A percentile compares a stretch with the other conserved stretches of the same genome.
phyloP scores from a whole-genome alignment of 2,329 filamentous ascomycete species.

The Aspergillus fischeri region DNA sequence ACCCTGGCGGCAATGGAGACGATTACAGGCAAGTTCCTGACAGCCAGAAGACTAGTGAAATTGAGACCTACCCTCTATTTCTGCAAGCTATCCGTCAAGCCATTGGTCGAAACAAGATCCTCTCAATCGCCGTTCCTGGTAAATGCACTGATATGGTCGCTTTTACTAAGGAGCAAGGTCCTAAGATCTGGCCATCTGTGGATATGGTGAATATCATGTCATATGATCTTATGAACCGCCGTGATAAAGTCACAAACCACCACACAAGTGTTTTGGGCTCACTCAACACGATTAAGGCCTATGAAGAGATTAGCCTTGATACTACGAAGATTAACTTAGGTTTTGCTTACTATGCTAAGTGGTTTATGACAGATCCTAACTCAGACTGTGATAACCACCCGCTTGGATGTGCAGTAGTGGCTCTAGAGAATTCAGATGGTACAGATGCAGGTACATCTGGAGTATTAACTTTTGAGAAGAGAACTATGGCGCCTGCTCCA shows the following conservation, averaged over 20 bases:
- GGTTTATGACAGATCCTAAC: constrained; percentile 54
- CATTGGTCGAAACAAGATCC: constrained; percentile 55
- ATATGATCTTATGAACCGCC: constrained; percentile 68
- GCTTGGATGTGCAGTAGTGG: constrained; percentile 56
- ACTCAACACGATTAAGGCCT: constrained; percentile 53
- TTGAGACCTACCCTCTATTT: constrained; percentile 59
- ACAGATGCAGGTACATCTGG: constrained; percentile 54
- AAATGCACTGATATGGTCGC: constrained; percentile 63
- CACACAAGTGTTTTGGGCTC: constrained; percentile 59
- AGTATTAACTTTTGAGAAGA: constrained; percentile 47
- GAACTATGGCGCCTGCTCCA: constrained; percentile 22
- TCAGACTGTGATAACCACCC: constrained; percentile 45
- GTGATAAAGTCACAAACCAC: constrained; percentile 61
- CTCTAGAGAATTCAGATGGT: constrained; percentile 59
- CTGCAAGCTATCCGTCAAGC: constrained; percentile 56
- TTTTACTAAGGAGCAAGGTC: constrained; percentile 55
- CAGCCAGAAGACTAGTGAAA: constrained; percentile 54
- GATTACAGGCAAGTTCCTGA: constrained; percentile 65
- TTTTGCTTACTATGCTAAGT: constrained; percentile 67
- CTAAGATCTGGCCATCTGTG: constrained; percentile 55
- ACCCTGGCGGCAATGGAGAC: constrained; percentile 60
- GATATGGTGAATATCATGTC: constrained; percentile 69
- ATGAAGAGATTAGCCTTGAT: constrained; percentile 54
- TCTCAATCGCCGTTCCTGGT: constrained; percentile 66
- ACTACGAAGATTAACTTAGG: constrained; percentile 60